phyloP scores from a whole-genome alignment of 805 yeast species.

The Saturnispora sanitii region DNA sequence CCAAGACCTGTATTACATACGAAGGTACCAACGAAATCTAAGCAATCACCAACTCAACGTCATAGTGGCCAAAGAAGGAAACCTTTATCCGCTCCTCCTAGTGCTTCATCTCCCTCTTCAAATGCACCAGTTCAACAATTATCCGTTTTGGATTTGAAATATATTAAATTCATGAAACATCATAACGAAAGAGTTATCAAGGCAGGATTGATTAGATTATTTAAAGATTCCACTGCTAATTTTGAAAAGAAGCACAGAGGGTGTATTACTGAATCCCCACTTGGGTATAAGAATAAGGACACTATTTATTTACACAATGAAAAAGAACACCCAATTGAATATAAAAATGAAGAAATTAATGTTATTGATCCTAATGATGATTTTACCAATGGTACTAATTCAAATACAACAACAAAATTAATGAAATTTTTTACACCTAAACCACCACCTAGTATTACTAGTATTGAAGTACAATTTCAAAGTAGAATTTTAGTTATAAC shows the following conservation, averaged over 20 bases:
- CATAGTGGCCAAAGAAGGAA: too few species aligned
- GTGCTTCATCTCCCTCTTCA: too few species aligned
- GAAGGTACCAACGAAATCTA: constrained; percentile 8
- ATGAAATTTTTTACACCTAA: constrained; percentile 22
- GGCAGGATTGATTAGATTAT: constrained; percentile 43
- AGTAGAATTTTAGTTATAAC: constrained; percentile 50
- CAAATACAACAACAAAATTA: constrained; percentile 11
- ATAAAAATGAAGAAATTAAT: constrained; percentile 15
- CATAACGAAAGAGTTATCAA: constrained; percentile 52
- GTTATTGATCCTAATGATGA: constrained; percentile 15
- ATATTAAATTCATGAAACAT: constrained; percentile 44
- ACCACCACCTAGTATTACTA: constrained; percentile 1
- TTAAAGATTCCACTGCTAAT: constrained; percentile 33
- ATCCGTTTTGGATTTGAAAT: constrained; percentile 46
- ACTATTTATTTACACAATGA: constrained; percentile 7
- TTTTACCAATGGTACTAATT: constrained; percentile 16
- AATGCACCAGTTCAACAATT: constrained; percentile 26
- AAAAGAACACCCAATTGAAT: constrained; percentile 23
- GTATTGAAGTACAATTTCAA: constrained; percentile 21
- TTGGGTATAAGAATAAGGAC: constrained; percentile 37
- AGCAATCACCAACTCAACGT: constrained; percentile 13
- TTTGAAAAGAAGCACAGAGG: constrained; percentile 54
- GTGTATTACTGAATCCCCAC: constrained; percentile 47
- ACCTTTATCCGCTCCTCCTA: neutral
- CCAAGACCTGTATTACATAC: constrained; percentile 41